Percentiles rank a stretch among this genome's conserved stretches.
Evolutionary conservation across 257 asterid genomes (phyloP).

Genomic region (Primulina huaijiensis): DNA sequence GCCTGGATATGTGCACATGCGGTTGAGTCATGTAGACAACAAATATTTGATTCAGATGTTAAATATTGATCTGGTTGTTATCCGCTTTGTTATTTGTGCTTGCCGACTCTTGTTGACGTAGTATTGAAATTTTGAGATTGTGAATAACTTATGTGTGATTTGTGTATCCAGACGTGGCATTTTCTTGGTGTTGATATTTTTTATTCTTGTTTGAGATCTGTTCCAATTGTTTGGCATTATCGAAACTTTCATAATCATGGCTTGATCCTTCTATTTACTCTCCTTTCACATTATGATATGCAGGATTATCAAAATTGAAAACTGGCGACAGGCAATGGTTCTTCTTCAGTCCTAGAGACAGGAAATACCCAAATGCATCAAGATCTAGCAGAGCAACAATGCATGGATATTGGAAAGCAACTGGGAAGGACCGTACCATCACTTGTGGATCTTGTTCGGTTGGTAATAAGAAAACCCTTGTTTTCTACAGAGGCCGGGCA

Average conservation of each 20-base stretch:
- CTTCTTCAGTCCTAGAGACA: slow-evolving; percentile 83
- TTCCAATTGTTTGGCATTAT: neutral
- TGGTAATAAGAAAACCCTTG: slow-evolving; percentile 87
- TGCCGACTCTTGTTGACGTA: neutral
- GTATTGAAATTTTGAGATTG: no score
- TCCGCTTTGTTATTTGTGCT: neutral
- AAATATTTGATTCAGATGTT: neutral
- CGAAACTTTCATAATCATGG: neutral
- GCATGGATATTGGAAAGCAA: slow-evolving; percentile 93
- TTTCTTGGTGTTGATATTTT: neutral
- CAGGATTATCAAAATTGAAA: slow-evolving; percentile 74
- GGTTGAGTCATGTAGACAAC: neutral
- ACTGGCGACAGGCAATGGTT: slow-evolving; percentile 95
- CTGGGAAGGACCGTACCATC: slow-evolving; percentile 89
- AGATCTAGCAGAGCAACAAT: slow-evolving; percentile 77
- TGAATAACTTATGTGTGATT: neutral
- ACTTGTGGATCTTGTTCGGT: slow-evolving; percentile 57
- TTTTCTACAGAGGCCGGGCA: slow-evolving; percentile 84
- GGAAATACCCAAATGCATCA: slow-evolving; percentile 85
- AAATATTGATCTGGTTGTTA: neutral
- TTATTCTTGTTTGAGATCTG: neutral
- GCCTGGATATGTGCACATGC: neutral
- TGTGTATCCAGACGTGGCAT: neutral
- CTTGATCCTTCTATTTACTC: slow-evolving; percentile 21
- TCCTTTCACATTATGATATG: slow-evolving; percentile 26